These are phyloP conservation scores for Hanseniaspora lindneri DNA, from an alignment of 805 yeast genomes.

Conservation along the genomic window DNA sequence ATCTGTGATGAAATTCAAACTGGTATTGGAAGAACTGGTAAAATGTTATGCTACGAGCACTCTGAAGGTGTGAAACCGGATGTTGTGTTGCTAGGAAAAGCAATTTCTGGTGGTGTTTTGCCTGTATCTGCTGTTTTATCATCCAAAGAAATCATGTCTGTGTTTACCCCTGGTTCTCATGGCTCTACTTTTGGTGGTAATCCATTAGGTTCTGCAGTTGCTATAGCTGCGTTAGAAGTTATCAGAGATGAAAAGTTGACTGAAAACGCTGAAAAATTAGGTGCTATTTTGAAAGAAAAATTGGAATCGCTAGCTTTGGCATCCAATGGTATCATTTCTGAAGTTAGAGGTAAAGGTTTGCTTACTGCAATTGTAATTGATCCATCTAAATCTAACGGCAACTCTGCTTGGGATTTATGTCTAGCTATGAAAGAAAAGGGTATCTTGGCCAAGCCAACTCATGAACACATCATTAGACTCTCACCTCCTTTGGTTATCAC, in stretches of 20 bases:
- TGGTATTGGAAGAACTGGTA: conserved; percentile 95
- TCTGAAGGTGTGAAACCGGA: conserved; percentile 71
- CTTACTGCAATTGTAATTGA: conserved; percentile 87
- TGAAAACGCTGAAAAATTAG: conserved; percentile 62
- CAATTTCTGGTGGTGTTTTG: conserved; percentile 85
- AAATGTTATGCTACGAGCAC: conserved; percentile 84
- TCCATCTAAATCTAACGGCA: conserved; percentile 67
- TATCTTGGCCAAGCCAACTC: conserved; percentile 91
- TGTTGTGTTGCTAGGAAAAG: conserved; percentile 81
- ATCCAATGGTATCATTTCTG: conserved; percentile 44
- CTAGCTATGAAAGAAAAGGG: conserved; percentile 78
- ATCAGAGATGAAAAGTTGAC: conserved; percentile 77
- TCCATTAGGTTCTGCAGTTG: conserved; percentile 85
- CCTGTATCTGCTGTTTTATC: conserved; percentile 89
- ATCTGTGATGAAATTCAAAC: conserved; percentile 97
- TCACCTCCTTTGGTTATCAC: conserved; percentile 93
- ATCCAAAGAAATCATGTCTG: conserved; percentile 78
- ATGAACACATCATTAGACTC: conserved; percentile 85
- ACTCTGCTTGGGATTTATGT: conserved; percentile 94
- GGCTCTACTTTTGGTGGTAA: conserved; percentile 98
- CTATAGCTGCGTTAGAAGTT: conserved; percentile 85
- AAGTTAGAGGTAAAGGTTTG: conserved; percentile 74
- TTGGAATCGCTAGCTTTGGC: conserved; percentile 41
- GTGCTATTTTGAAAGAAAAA: conserved; percentile 53
- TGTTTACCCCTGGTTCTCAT: conserved; percentile 88